Base-by-base conservation (phyloP, 1,284 basidiomycete species). In the Wallemia mellicola region DNA sequence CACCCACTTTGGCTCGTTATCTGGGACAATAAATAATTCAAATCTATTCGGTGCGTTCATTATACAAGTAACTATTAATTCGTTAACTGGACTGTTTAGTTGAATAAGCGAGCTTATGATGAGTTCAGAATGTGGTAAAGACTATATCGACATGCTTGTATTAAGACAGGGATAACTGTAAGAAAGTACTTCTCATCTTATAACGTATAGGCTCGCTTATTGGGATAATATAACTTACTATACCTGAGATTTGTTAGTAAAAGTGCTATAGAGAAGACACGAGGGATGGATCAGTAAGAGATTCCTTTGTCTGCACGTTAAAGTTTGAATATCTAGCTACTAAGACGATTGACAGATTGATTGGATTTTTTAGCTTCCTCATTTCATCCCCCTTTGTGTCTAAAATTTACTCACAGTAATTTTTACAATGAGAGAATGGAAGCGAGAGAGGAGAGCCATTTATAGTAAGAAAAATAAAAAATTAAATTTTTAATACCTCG, bases 91-190 rank as follows among this genome's bases (percentile, higher is more conserved):
- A 7, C 28, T 7, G 17, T 48, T n/a, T 11, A 11, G 19, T 48
- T 11, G 38, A 15, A 15, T n/a, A 48, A n/a, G n/a, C 38, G 38
- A 22, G 38, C 5, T 48, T 48, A 11, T 32, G 9, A 22, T 11
- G 9, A 5, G 38, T 48, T 48, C 38, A 48, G 38, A 48, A 48
- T 48, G 38, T 48, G 38, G 38, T 48, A 48, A 48, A 48, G 38
- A 11, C 38, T 15, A 48, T 48, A n/a, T 48, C 38, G 38, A 48
- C 38, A 48, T 48, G 38, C 38, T 5, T 15, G 38, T n/a, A 48
- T 48, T 48, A 48, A 48, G 38, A 48, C 38, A 48, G 38, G 38
- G 38, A 48, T 48, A 48, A 48, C 38, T 48, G 38, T 48, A 48
- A 48, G n/a, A 22, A 48, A 48, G 38, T 48, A 48, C 38, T 48